Conservation (phyloP, 1,139 yeast genomes). For the Hyphopichia wangnamkhiaoensis region DNA sequence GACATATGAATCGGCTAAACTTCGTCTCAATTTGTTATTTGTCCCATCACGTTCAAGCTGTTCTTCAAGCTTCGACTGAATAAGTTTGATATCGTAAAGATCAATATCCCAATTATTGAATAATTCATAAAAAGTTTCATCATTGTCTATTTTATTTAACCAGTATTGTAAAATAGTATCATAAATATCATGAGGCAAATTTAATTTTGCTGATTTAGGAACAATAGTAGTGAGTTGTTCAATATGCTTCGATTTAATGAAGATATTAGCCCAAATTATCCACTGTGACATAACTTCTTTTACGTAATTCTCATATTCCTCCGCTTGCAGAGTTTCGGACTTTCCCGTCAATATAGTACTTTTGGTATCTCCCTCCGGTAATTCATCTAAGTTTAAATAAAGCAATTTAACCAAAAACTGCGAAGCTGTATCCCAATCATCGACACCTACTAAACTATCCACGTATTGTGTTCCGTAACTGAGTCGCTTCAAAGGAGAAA, state of each 20-base stretch:
- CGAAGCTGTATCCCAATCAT: conserved; percentile 61
- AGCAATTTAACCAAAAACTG: conserved; percentile 46
- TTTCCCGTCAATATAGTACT: conserved; percentile 25
- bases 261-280: conserved; percentile 64
- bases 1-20: conserved; percentile 59
- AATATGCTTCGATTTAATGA: conserved; percentile 51
- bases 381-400: conserved; percentile 28
- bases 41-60: conserved; percentile 24
- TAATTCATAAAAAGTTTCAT: conserved; percentile 36
- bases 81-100: conserved; percentile 48
- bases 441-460: conserved; percentile 49
- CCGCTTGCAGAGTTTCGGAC: conserved; percentile 10
- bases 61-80: conserved; percentile 53
- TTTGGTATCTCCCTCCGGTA: conserved; percentile 32
- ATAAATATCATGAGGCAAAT: conserved; percentile 45
- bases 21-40: conserved; percentile 38
- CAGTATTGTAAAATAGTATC: conserved; percentile 53
- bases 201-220: conserved; percentile 47
- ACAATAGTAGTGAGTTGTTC: conserved; percentile 50
- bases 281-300: conserved; percentile 53
- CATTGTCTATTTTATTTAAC: conserved; percentile 34
- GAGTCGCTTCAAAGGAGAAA: conserved; percentile 52
- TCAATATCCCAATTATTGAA: conserved; percentile 60
- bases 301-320: conserved; percentile 31
- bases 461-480: conserved; percentile 66